Evolutionary conservation across 208 protist species (phyloP).

Genomic region (Leishmania major): DNA sequence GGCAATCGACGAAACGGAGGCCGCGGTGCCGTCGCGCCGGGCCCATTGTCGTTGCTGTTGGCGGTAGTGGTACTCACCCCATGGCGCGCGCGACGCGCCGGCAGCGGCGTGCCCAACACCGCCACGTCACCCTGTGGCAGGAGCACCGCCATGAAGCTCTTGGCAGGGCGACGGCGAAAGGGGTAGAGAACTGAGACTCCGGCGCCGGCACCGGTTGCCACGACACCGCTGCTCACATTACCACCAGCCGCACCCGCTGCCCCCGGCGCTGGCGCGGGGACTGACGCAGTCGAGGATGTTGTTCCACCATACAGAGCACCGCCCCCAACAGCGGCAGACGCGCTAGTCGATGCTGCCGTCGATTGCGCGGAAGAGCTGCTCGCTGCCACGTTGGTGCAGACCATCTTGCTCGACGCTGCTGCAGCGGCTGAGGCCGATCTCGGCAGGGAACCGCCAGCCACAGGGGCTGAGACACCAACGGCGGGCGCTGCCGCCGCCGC

Average conservation of each 20-base stretch:
- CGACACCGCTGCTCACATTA: neutral
- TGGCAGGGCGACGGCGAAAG: conserved; percentile 18
- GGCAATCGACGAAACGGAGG: neutral
- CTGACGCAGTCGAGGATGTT: conserved; percentile 3
- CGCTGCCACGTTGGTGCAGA: neutral
- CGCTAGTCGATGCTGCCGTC: neutral
- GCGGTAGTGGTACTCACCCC: neutral
- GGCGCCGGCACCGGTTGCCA: neutral
- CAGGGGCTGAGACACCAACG: neutral
- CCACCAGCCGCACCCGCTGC: neutral
- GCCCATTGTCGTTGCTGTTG: neutral
- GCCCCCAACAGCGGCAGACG: neutral
- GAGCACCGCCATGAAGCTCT: conserved; percentile 48
- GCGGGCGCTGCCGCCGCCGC: neutral
- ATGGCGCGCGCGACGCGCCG: neutral
- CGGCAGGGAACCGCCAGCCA: neutral
- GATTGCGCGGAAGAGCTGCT: too few species aligned
- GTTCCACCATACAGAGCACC: neutral
- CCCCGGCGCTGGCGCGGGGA: conserved; percentile 1
- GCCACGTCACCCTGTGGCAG: conserved; percentile 51
- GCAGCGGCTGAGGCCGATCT: neutral
- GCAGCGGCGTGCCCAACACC: conserved; percentile 34
- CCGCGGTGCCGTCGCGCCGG: neutral
- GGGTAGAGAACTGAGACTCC: conserved; percentile 8
- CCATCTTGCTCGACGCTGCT: neutral